A percentile compares a stretch with the other conserved stretches of the same genome.
phyloP scores from a whole-genome alignment of 345 rosid species.

The Pistacia integerrima region DNA sequence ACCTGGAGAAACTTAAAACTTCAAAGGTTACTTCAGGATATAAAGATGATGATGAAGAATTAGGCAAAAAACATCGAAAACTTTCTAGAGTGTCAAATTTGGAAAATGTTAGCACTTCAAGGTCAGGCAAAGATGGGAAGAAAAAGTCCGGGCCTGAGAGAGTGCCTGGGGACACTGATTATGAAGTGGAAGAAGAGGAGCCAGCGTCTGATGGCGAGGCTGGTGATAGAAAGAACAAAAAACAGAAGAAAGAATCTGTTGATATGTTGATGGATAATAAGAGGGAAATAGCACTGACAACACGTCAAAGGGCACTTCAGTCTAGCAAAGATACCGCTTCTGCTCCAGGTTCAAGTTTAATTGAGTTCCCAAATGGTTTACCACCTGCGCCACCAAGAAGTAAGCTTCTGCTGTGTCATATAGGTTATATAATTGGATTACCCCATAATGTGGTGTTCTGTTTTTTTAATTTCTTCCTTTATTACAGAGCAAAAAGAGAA shows the following conservation, averaged over 20 bases:
- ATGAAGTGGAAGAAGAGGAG: conserved; percentile 58
- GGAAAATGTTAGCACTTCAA: conserved; percentile 41
- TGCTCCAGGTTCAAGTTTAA: conserved; percentile 45
- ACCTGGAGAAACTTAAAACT: conserved; percentile 73
- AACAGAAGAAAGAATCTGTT: conserved; percentile 59
- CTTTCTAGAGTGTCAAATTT: conserved; percentile 60
- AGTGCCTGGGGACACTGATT: conserved; percentile 52
- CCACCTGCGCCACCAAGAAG: conserved; percentile 95
- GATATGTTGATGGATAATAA: conserved; percentile 56
- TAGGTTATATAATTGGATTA: conserved; percentile 6
- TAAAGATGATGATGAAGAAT: conserved; percentile 60
- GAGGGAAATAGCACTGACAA: conserved; percentile 73
- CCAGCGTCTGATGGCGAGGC: conserved; percentile 52
- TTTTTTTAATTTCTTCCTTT: neutral
- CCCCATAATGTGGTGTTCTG: conserved; percentile 4
- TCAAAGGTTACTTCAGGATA: conserved; percentile 42
- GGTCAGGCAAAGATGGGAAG: conserved; percentile 54
- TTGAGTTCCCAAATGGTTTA: conserved; percentile 90
- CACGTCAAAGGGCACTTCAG: conserved; percentile 91
- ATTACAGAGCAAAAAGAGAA: conserved; percentile 79
- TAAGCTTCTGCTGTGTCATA: conserved; percentile 36
- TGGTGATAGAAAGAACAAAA: conserved; percentile 48
- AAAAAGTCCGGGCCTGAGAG: conserved; percentile 49
- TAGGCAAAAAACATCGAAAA: conserved; percentile 57
- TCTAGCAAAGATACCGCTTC: conserved; percentile 64